Conservation (phyloP, 768 basidiomycete genomes). For the Crassisporium funariophilum region DNA sequence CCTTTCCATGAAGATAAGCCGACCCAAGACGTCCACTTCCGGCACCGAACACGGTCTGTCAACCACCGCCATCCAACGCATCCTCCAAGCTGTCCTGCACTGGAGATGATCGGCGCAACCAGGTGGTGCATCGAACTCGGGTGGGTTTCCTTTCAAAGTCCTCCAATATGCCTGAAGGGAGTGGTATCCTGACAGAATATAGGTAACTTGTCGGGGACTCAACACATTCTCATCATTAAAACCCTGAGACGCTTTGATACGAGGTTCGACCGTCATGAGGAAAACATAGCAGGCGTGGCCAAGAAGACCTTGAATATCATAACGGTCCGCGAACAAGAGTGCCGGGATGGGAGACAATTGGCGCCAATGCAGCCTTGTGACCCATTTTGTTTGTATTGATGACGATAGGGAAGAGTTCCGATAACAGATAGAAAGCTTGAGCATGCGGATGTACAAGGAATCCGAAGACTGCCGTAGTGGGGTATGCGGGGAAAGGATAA, state of each 20-base stretch:
- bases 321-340: conserved; percentile 21
- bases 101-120: conserved; percentile 38
- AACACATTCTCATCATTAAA: conserved; percentile 14
- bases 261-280: conserved; percentile 17
- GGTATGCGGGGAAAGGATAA: conserved; percentile 26
- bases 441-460: conserved; percentile 32
- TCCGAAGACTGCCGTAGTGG: conserved; percentile 29
- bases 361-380: conserved; percentile 30
- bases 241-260: conserved; percentile 7
- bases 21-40: conserved; percentile 37
- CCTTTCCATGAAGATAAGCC: conserved; percentile 33
- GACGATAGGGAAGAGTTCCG: conserved; percentile 24
- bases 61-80: conserved; percentile 33
- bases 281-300: conserved; percentile 28
- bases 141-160: conserved; percentile 16
- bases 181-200: conserved; percentile 21
- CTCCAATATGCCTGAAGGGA: conserved; percentile 21
- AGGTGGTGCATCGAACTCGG: conserved; percentile 28
- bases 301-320: conserved; percentile 17
- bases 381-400: conserved; percentile 34
- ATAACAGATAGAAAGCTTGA: conserved; percentile 36
- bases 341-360: conserved; percentile 26
- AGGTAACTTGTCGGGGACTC: conserved; percentile 10
- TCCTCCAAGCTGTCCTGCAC: conserved; percentile 40
- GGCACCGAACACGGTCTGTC: conserved; percentile 23